These are phyloP conservation scores for Nadsonia starkeyi-henricii DNA, from an alignment of 1,139 yeast species.

Conservation along the genomic window DNA sequence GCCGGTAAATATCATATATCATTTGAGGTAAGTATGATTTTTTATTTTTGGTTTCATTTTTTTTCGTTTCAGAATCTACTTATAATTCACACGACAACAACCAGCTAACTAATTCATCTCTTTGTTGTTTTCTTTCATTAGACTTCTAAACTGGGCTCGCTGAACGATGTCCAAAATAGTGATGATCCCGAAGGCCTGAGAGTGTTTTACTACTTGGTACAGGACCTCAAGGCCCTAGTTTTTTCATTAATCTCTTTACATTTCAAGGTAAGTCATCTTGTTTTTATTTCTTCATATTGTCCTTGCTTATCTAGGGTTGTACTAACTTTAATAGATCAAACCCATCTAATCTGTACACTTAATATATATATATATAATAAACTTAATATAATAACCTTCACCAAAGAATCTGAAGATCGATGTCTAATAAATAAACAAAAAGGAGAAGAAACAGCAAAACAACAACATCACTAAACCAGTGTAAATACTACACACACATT, in stretches of 20 bases:
- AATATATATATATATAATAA: not conserved
- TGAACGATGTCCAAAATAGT: conserved; percentile 27
- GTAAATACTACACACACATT: too few relatives aligned
- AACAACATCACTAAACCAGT: too few relatives aligned
- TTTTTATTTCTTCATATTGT: not conserved
- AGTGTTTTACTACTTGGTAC: conserved; percentile 31
- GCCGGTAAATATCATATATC: conserved; percentile 26
- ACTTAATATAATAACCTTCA: not conserved
- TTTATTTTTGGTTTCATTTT: not conserved
- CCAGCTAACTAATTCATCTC: not conserved
- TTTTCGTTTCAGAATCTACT: not conserved
- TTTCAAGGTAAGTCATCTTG: conserved; percentile 24
- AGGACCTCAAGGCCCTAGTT: conserved; percentile 31
- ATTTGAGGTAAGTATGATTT: conserved; percentile 20
- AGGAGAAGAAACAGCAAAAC: too few relatives aligned
- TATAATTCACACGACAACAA: not conserved
- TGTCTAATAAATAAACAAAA: too few relatives aligned
- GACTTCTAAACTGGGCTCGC: conserved; percentile 30
- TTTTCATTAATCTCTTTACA: conserved; percentile 32
- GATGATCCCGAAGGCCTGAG: conserved; percentile 32
- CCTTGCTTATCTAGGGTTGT: not conserved
- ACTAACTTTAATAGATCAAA: conserved; percentile 7
- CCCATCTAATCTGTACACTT: conserved; percentile 9
- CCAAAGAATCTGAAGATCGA: too few relatives aligned
- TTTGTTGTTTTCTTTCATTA: conserved; percentile 3